Conservation (phyloP, 2,329 filamentous ascomycete genomes). For the Graphiopsis chlorocephala region DNA sequence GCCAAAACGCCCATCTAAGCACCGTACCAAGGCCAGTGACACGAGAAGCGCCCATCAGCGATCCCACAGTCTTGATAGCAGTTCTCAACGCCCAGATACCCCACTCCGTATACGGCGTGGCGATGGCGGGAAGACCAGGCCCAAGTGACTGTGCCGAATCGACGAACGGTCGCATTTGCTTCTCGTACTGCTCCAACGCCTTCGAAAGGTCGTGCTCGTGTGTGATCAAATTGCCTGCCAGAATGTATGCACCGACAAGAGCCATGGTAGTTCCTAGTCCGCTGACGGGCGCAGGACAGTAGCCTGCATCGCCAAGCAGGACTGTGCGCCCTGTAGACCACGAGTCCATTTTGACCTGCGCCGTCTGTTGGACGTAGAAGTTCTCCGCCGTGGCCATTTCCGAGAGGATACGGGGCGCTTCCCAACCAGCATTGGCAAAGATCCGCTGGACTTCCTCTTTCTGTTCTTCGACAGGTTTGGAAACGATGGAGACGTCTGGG, state of each 20-base stretch:
- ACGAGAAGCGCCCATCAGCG: neutral
- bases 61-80: neutral
- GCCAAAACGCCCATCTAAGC: constrained; percentile 1
- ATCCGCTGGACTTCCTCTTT: constrained; percentile 28
- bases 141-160: constrained; percentile 29
- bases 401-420: constrained; percentile 24
- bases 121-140: constrained; percentile 29
- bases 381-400: constrained; percentile 30
- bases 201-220: constrained; percentile 23
- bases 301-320: constrained; percentile 33
- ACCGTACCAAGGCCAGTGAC: neutral
- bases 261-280: constrained; percentile 37
- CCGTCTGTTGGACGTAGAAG: constrained; percentile 33
- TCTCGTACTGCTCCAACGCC: constrained; percentile 30
- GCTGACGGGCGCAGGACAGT: constrained; percentile 32
- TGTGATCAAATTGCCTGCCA: constrained; percentile 29
- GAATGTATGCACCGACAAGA: constrained; percentile 33
- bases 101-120: constrained; percentile 28
- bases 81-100: neutral
- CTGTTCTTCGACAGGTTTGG: constrained; percentile 24
- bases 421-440: constrained; percentile 31
- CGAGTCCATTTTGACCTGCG: constrained; percentile 31
- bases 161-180: constrained; percentile 28
- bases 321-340: constrained; percentile 33
- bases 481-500: constrained; percentile 23